These are phyloP conservation scores for Monosporascus sp. DNA, from an alignment of 2,329 filamentous ascomycete genomes.

Conservation along the genomic window DNA sequence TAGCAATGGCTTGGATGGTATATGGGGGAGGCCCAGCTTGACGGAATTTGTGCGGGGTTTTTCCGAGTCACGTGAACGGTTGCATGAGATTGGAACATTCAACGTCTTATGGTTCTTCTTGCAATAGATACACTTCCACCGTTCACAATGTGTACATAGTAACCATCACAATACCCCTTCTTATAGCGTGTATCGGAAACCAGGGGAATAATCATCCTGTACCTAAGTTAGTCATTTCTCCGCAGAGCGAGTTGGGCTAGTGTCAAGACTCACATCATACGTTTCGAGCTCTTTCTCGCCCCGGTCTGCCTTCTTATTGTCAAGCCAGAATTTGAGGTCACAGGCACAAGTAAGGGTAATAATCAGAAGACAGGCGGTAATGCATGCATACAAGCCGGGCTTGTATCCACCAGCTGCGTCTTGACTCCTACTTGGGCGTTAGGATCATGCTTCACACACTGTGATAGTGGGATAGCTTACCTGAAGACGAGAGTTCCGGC, in stretches of 20 bases:
- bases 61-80: too few relatives aligned
- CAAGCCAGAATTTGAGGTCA: conserved; percentile 31
- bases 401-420: conserved; percentile 43
- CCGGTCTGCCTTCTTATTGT: conserved; percentile 41
- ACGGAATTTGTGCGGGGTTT: too few relatives aligned
- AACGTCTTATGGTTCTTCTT: too few relatives aligned
- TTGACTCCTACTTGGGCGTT: conserved; percentile 30
- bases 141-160: too few relatives aligned
- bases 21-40: too few relatives aligned
- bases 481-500: conserved; percentile 65
- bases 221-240: background rate
- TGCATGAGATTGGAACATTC: too few relatives aligned
- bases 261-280: conserved; percentile 35
- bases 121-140: too few relatives aligned
- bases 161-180: background rate
- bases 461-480: background rate
- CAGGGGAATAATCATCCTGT: background rate
- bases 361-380: conserved; percentile 39
- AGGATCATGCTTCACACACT: background rate
- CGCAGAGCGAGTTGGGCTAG: background rate
- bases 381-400: conserved; percentile 48
- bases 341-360: conserved; percentile 36
- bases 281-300: conserved; percentile 43
- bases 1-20: too few relatives aligned
- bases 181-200: background rate